phyloP scores from a whole-genome alignment of 768 basidiomycete genomes.

The Mycena floridula region DNA sequence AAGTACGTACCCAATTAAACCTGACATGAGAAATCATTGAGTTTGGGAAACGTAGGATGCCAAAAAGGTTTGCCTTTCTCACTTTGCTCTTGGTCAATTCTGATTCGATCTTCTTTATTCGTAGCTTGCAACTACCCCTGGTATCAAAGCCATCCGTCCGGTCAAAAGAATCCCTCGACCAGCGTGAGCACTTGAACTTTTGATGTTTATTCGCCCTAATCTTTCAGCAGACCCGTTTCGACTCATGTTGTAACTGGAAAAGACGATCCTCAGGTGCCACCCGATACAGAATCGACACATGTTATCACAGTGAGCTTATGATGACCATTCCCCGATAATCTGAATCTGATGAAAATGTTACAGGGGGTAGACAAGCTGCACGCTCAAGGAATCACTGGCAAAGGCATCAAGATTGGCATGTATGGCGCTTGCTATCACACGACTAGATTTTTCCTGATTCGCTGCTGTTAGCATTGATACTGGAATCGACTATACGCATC shows the following conservation, averaged over 20 bases:
- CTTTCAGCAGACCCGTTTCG: slow-evolving; percentile 33
- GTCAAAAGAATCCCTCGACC: slow-evolving; percentile 37
- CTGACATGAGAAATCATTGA: slow-evolving; percentile 37
- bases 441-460: too few species aligned
- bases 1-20: slow-evolving; percentile 13
- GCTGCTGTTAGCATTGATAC: too few species aligned
- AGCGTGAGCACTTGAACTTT: slow-evolving; percentile 23
- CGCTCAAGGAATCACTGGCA: slow-evolving; percentile 53
- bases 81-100: too few species aligned
- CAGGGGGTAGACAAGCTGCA: slow-evolving; percentile 65
- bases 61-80: too few species aligned
- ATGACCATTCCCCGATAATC: slow-evolving; percentile 1
- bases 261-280: slow-evolving; percentile 34
- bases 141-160: slow-evolving; percentile 56
- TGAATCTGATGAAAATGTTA: neutral
- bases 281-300: slow-evolving; percentile 46
- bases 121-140: slow-evolving; percentile 39
- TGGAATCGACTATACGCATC: slow-evolving; percentile 50
- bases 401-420: slow-evolving; percentile 65
- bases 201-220: neutral
- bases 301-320: slow-evolving; percentile 47
- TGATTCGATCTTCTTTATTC: too few species aligned
- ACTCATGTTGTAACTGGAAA: slow-evolving; percentile 32
- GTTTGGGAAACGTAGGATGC: slow-evolving; percentile 31
- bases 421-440: too few species aligned